Conservation (phyloP, 1,139 yeast genomes). For the Geotrichum klebahnii region DNA sequence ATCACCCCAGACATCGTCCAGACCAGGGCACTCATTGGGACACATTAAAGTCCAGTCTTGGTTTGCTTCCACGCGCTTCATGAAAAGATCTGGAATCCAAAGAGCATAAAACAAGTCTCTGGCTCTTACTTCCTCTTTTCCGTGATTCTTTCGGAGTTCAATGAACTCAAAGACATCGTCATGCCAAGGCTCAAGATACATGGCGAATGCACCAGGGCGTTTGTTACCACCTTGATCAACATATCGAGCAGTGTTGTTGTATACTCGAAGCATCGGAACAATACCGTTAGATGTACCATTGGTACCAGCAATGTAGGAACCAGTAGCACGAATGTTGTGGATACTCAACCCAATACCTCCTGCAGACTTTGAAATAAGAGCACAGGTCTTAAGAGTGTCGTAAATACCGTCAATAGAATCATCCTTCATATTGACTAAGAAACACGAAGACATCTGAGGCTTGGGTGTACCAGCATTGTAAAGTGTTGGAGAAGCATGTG, state of each 20-base stretch:
- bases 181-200: constrained; percentile 90
- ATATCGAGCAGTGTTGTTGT: constrained; percentile 85
- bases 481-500: constrained; percentile 86
- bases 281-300: constrained; percentile 87
- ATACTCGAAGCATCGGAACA: constrained; percentile 85
- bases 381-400: constrained; percentile 80
- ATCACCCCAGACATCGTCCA: constrained; percentile 74
- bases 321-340: constrained; percentile 79
- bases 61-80: constrained; percentile 78
- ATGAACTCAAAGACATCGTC: constrained; percentile 78
- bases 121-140: constrained; percentile 86
- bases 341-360: constrained; percentile 88
- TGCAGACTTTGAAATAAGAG: constrained; percentile 81
- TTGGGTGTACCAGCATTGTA: constrained; percentile 87
- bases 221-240: constrained; percentile 95
- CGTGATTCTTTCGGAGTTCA: constrained; percentile 83
- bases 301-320: constrained; percentile 83
- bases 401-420: constrained; percentile 89
- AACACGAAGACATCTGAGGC: constrained; percentile 86
- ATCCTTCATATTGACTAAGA: constrained; percentile 81
- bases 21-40: constrained; percentile 84
- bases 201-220: constrained; percentile 89
- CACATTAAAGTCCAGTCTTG: constrained; percentile 82
- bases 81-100: constrained; percentile 86
- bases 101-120: constrained; percentile 87